Base-by-base conservation (phyloP, 805 yeast species). In the Candida nemodendra region DNA sequence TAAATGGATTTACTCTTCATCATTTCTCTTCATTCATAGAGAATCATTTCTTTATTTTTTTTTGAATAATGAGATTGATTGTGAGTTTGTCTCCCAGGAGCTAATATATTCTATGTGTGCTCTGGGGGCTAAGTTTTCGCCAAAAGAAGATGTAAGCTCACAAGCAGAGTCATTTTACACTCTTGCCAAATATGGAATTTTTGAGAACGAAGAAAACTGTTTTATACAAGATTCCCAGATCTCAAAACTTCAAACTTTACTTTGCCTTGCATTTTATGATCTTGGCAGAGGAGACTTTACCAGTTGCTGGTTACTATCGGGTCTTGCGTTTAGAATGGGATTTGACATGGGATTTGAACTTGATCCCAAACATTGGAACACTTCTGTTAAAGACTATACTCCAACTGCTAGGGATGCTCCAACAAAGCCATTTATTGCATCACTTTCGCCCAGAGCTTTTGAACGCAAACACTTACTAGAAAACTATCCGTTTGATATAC, bases 291-390 rank as follows among this genome's bases (percentile, higher is more conserved):
- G 83, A 2, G 60, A 68, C 36, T 72, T 72, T 47, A 69, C 78
- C 18, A 64, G 72, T 33, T 79, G 81, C 5, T 79, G 84, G 84
- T 71, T 78, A 69, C 65, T 78, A 25, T 66, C 76, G 3, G 86
- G 85, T 3, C 66, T 72, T 34, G 84, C 81, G 6, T 70, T 79
- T 48, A 59, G 85, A 36, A 79, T 79, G 66, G 86, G 86, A 1
- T 75, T 71, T 47, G 81, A 79, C 52, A 62, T 79, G 48, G 84
- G 84, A 1, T 79, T 79, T 51, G 83, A 79, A 50, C 59, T 78
- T 38, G 71, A 76, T 44, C 84, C 84, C 2, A 64, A 73, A 43
- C 76, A 72, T n/a, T 78, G 83, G 83, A 69, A 70, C 45, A 50
- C 64, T 14, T 79, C 4, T 78, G 83, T 21, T 8, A 7, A 11